Evolutionary conservation across 192 early-diverging fungal genomes (phyloP), one percentile per base, ranked within the genome.

Genomic region (Coemansia sp.): DNA sequence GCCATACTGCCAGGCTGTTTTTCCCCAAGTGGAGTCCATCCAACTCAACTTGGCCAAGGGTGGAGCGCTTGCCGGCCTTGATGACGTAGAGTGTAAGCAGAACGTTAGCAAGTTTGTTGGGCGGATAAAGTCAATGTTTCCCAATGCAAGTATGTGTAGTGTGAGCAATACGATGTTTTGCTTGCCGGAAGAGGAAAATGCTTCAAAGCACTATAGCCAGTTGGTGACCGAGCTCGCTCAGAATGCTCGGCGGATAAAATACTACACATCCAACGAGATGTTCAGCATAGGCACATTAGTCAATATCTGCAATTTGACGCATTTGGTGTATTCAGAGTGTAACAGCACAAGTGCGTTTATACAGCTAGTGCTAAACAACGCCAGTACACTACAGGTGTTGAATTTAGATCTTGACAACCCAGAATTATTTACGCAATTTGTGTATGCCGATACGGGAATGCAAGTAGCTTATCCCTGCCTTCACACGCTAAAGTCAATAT

Each of bases 301-400:
- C 10, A 48, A 44, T 32, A 14, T 55, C 10, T n/a, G 36, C 7
- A 51, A 51, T 0, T 42, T 76, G 23, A 63, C 68, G 15, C 38
- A 50, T 10, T 63, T 76, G 37, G 44, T 48, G 41, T 76, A 76
- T 11, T 29, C 39, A 0, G 74, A 76, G 46, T 75, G 73, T 27
- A 39, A 32, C 50, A 70, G 51, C 46, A 29, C 51, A 0, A 39
- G 23, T 8, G n/a, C 15, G 8, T 70, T 76, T 48, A 17, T 76
- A 17, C 46, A 63, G 32, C 68, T 76, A 3, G 66, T 76, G 11
- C 57, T 48, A 21, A 39, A 37, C 37, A 70, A 67, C 31, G 29
- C 53, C 38, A 34, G 19, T 11, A 70, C 64, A 0, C 64, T 76
- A 2, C 63, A 66, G n/a, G 34, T 36, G 4, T 11, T 76, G 3